These are phyloP conservation scores for Tetrahymena borealis DNA, from an alignment of 73 alveolate species.

Conservation along the genomic window DNA sequence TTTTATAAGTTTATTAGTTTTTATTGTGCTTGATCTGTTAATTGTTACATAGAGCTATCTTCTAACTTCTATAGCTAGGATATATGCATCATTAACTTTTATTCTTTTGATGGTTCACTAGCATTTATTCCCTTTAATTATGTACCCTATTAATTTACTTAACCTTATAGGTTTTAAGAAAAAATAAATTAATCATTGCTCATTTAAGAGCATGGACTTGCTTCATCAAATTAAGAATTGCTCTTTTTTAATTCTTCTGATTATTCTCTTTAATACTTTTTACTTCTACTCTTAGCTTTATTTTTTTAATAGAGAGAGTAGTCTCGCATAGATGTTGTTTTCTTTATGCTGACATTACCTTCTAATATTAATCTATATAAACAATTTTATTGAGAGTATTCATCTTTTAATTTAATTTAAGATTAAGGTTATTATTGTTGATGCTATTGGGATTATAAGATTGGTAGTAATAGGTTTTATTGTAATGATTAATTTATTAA, in stretches of 20 bases:
- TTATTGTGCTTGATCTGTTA: background rate
- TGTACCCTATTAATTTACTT: background rate
- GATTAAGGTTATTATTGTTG: background rate
- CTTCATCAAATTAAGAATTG: background rate
- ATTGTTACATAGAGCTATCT: background rate
- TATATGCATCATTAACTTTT: background rate
- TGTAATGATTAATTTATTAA: background rate
- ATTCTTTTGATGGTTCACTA: background rate
- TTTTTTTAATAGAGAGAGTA: background rate
- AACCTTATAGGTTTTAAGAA: background rate
- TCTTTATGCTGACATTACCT: background rate
- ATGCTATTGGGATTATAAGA: background rate
- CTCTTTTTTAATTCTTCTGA: background rate
- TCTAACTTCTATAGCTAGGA: background rate
- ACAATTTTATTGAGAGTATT: background rate
- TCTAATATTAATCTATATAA: background rate
- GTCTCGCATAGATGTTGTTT: background rate
- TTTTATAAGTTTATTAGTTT: too few relatives aligned
- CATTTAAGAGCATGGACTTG: background rate
- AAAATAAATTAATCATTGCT: background rate
- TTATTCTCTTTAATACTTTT: background rate
- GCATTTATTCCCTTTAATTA: background rate
- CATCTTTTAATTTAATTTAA: background rate
- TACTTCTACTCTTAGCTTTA: background rate
- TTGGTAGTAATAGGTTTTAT: background rate